phyloP scores from a whole-genome alignment of 2,329 filamentous ascomycete genomes.

The Alternaria sp. region DNA sequence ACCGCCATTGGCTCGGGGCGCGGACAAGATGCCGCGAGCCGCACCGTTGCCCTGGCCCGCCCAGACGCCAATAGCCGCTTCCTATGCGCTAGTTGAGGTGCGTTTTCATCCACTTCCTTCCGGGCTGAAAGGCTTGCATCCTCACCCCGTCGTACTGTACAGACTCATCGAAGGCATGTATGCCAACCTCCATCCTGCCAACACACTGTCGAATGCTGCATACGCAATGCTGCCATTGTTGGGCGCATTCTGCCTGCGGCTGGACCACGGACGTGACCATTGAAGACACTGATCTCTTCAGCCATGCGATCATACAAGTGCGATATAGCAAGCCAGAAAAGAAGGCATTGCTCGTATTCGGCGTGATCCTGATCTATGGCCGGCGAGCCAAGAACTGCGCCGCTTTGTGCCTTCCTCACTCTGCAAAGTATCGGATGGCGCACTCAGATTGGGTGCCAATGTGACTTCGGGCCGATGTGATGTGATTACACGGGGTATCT shows the following conservation, averaged over 20 bases:
- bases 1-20: background rate
- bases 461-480: background rate
- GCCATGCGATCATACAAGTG: background rate
- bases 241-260: background rate
- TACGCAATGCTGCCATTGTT: background rate
- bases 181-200: rapidly evolving
- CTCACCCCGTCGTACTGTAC: background rate
- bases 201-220: too few species aligned
- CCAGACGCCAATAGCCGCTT: background rate
- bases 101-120: background rate
- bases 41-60: background rate
- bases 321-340: background rate
- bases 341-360: background rate
- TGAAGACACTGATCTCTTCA: background rate
- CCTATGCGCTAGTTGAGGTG: background rate
- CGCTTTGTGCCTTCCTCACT: background rate
- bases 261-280: background rate
- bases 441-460: background rate
- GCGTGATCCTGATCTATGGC: background rate
- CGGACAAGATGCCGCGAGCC: background rate
- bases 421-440: background rate
- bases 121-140: background rate
- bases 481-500: background rate
- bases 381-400: background rate
- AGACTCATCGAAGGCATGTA: background rate